Conservation (phyloP, 164 flowering plant species). For the Stephania japonica region DNA sequence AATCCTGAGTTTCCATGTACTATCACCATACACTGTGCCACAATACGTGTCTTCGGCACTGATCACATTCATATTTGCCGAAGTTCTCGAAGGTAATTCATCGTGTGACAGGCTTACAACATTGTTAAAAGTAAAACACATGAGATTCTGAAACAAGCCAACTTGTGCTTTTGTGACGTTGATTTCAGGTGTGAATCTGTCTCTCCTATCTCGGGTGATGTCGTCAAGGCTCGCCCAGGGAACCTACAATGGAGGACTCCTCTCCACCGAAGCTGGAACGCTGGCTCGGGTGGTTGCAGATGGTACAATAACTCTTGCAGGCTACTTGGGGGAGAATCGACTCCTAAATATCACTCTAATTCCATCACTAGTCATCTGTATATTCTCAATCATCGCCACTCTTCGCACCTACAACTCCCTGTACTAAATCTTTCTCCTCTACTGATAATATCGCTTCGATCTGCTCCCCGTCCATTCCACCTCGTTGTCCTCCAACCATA, state of each 20-base stretch:
- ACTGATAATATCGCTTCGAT: neutral
- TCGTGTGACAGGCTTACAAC: no score
- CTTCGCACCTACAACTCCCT: constrained; percentile 67
- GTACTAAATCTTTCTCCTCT: constrained; percentile 26
- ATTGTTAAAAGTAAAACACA: neutral
- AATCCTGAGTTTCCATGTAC: constrained; percentile 59
- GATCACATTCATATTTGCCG: constrained; percentile 76
- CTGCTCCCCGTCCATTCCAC: neutral
- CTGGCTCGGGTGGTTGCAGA: constrained; percentile 87
- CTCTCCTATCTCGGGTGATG: constrained; percentile 80
- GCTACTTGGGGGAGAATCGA: constrained; percentile 51
- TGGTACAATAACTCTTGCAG: constrained; percentile 72
- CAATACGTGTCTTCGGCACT: constrained; percentile 79
- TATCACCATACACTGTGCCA: constrained; percentile 60
- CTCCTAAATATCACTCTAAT: constrained; percentile 68
- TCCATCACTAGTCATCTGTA: constrained; percentile 62
- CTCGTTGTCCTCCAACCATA: neutral
- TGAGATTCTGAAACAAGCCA: neutral
- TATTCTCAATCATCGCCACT: constrained; percentile 57
- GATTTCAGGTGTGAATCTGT: constrained; percentile 63
- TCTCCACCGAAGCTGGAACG: constrained; percentile 94
- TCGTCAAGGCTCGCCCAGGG: constrained; percentile 91
- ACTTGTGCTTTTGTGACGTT: neutral
- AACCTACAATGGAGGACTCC: constrained; percentile 90
- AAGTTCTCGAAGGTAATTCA: constrained; percentile 86